Evolutionary conservation across 148 eudicot species (phyloP), one percentile per base, ranked within the genome.

Genomic region (Vaccinium macrocarpon): DNA sequence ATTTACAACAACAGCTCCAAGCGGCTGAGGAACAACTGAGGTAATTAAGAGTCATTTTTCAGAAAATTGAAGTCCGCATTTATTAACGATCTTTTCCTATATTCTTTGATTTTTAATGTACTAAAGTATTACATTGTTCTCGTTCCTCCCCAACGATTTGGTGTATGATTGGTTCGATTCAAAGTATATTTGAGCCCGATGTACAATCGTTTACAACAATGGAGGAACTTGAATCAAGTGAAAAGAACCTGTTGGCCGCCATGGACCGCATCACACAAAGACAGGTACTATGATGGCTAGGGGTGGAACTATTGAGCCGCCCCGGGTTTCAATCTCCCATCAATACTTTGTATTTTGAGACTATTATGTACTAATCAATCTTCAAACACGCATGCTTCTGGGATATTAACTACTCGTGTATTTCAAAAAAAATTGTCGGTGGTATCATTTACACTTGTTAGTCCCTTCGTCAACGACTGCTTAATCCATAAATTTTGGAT

Each of bases 171-270:
- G 53, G 49, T 19, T 52, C 21, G 42, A 46, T 51, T 64, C 25
- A 56, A 84, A 94, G 94, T 85, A 83, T 86, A 79, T 93, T 87
- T 48, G 96, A 94, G 87, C 96, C 96, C 53, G 91, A 92, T 64
- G 88, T 90, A 49, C 83, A 85, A 80, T 86, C 64, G 5, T 86
- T 94, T 59, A 88, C 92, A 68, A 87, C 91, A n/a, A 19, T 90
- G 75, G 90, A 85, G 32, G 98, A 94, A 48, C 83, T 94, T 46
- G 90, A 93, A 81, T 81, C 93, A 2, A 91, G 88, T 56, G 98
- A 92, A 82, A 89, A 88, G 78, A 82, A 89, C 19, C 90, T 94
- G 18, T 76, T 86, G 84, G 93, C 93, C 21, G 80, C 89, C n/a
- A 70, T 93, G 80, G 84, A 92, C 10, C 93, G 91, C 1, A 90